Evolutionary conservation across 2,329 filamentous ascomycete genomes (phyloP), one percentile per base, ranked within the genome.

Genomic region (Sclerotinia trifoliorum): DNA sequence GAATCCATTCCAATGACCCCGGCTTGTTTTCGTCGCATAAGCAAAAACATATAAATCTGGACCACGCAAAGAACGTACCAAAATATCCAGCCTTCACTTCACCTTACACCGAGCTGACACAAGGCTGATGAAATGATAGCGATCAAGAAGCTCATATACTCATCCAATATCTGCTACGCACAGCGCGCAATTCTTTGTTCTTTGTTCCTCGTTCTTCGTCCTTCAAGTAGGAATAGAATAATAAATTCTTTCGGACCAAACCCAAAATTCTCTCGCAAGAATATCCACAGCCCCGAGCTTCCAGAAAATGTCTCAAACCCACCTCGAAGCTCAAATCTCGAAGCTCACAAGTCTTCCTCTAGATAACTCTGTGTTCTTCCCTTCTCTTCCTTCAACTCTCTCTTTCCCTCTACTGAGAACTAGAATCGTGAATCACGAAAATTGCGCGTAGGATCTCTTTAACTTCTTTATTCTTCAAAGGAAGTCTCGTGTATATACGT

Each of bases 261-360:
- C 44, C 19, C 3, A 44, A 54, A 65, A 56, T 55, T 35, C 49
- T 19, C 24, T 44, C 49, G 24, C 44, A 51, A 42, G 26, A 8
- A 35, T 51, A 48, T 54, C 62, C 26, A 67, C 32, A 51, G 55
- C 57, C 39, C 57, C 64, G 44, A 63, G 49, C 57, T 69, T 67
- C 51, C 55, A 56, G 51, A 48, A 62, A 51, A 67, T 55, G 65
- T 67, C 65, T 67, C 42, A 46, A 52, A 39, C 15, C 46, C 32
- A 57, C 55, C 32, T n/a, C 35, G 55, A 42, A 39, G 32, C 32
- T 39, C 52, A 32, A 54, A 55, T 19, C 49, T 32, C 51, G 32
- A 29, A 21, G n/a, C 19, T 51, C 48, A 63, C 48, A 19, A 56
- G 29, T 56, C 54, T 15, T 57, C 15, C 10, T 26, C 35, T 26